Base-by-base conservation (phyloP, 306 rosid genomes). In the Boehmeria nivea region DNA sequence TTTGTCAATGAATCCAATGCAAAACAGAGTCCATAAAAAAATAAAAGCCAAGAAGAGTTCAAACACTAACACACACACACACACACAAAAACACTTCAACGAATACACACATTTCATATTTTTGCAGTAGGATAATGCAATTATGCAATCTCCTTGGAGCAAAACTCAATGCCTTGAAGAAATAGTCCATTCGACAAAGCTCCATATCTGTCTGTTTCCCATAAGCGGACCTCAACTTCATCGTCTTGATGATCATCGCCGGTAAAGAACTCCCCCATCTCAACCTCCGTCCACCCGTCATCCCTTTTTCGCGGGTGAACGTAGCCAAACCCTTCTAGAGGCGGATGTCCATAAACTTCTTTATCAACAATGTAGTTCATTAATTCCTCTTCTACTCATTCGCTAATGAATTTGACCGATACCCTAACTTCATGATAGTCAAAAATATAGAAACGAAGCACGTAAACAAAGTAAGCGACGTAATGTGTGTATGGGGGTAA, bases 191-290 rank as follows among this genome's bases (percentile, higher is more conserved):
- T 40, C 11, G 17, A 9, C 26, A 19, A 4, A 6, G 6, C 28
- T 25, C 42, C 51, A 2, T 4, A 31, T 10, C 1, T 31, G 6
- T 22, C 10, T 8, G 34, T 28, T 21, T 27, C 44, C 53, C 51
- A 31, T 16, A 59, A 43, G 26, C 18, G 20, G 4, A 33, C 36
- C 43, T 12, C 59, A 22, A 33, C 26, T 3, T 18, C 43, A 12
- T 17, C n/a, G 11, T 44, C 28, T 4, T 23, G 14, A 13, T 48
- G 8, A 22, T 25, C 28, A 25, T 59, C 53, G 12, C 54, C 43
- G 20, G 18, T 43, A n/a, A 25, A 18, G 51, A 59, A 44, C 51
- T 59, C 64, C 17, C 64, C 64, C 17, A 59, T 45, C 53, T 59
- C 19, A 12, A 59, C 15, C 33, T 59, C 64, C 11, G 36, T 59